phyloP scores from a whole-genome alignment of 2,329 filamentous ascomycete genomes.

The Calonectria hawksworthii region DNA sequence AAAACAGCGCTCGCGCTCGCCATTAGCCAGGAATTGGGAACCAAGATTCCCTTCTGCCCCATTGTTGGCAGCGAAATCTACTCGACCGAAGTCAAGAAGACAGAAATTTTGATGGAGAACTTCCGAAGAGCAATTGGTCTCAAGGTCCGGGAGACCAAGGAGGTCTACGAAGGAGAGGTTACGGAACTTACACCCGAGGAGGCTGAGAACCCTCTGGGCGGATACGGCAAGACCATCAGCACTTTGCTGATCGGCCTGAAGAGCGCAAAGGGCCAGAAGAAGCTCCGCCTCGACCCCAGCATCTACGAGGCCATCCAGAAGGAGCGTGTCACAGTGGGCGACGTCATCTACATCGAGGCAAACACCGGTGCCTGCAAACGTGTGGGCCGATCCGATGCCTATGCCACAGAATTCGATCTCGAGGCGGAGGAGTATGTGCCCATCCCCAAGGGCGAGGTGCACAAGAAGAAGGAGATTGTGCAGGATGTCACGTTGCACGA shows the following conservation, averaged over 20 bases:
- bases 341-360: conserved; percentile 99
- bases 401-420: conserved; percentile 97
- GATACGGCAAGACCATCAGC: conserved; percentile 97
- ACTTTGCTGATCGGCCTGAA: conserved; percentile 95
- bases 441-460: conserved; percentile 97
- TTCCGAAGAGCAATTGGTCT: conserved; percentile 96
- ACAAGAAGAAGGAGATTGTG: conserved; percentile 99
- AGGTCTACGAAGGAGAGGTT: conserved; percentile 99
- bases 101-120: conserved; percentile 99
- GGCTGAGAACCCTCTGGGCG: conserved; percentile 95
- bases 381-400: conserved; percentile 95
- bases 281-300: conserved; percentile 94
- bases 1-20: conserved; percentile 97
- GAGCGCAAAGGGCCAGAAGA: conserved; percentile 97
- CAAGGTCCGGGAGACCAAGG: conserved; percentile 97
- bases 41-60: conserved; percentile 97
- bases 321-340: conserved; percentile 94
- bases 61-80: conserved; percentile 99
- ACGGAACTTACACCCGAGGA: conserved; percentile 98
- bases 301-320: conserved; percentile 99
- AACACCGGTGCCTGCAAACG: conserved; percentile 99
- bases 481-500: conserved; percentile 98
- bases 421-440: conserved; percentile 99
- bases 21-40: conserved; percentile 96
- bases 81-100: conserved; percentile 99